These are phyloP conservation scores for Monosporozyma unispora DNA, from an alignment of 805 yeast genomes.

Conservation along the genomic window DNA sequence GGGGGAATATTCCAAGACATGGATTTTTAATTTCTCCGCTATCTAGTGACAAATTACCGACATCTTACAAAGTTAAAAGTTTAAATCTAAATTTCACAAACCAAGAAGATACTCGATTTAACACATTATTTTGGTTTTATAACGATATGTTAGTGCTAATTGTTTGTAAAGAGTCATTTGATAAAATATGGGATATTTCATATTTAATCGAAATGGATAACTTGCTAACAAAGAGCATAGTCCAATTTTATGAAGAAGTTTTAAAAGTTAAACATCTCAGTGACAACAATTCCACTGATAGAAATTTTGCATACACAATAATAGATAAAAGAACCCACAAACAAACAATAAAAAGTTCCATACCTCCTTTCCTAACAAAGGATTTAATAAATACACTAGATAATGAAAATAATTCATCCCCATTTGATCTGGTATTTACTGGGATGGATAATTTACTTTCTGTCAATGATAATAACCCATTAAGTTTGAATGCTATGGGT, in stretches of 20 bases:
- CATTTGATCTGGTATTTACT: slow-evolving; percentile 21
- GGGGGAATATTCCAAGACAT: slow-evolving; percentile 9
- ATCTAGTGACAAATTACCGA: slow-evolving; percentile 17
- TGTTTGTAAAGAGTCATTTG: slow-evolving; percentile 19
- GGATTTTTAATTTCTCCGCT: slow-evolving; percentile 28
- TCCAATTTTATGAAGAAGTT: slow-evolving; percentile 13
- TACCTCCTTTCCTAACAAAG: slow-evolving; percentile 16
- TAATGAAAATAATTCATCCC: slow-evolving; percentile 2
- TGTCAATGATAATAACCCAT: neutral
- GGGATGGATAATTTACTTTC: slow-evolving; percentile 19
- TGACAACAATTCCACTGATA: neutral
- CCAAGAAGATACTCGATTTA: slow-evolving; percentile 9
- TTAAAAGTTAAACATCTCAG: neutral
- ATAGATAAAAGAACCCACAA: slow-evolving; percentile 8
- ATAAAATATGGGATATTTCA: slow-evolving; percentile 21
- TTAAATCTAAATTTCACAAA: slow-evolving; percentile 14
- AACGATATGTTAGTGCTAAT: slow-evolving; percentile 20
- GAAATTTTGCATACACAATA: slow-evolving; percentile 20
- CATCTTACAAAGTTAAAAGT: slow-evolving; percentile 16
- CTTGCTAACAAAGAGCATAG: slow-evolving; percentile 17
- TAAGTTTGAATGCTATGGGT: slow-evolving; percentile 20
- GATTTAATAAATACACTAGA: neutral
- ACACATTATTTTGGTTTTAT: slow-evolving; percentile 26
- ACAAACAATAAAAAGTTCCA: slow-evolving; percentile 14
- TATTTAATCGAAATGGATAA: slow-evolving; percentile 22